Conservation (phyloP, 805 yeast genomes). For the Yarrowia alimentaria region DNA sequence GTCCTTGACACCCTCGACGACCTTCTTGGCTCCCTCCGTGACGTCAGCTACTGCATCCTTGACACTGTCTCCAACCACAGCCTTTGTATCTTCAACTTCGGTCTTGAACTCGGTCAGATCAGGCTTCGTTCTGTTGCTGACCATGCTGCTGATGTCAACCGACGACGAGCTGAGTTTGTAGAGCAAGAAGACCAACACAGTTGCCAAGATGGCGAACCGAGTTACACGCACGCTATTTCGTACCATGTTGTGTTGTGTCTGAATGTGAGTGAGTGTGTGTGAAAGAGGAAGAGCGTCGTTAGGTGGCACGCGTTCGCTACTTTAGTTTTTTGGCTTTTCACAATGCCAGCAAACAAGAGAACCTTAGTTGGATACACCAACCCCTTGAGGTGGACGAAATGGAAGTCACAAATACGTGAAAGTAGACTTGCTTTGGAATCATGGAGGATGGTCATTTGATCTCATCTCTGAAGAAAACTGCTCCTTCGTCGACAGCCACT, state of each 20-base stretch:
- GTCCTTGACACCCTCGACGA: too few species aligned
- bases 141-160: conserved; percentile 11
- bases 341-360: conserved; percentile 24
- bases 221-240: conserved; percentile 40
- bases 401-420: too few species aligned
- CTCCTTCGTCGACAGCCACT: too few species aligned
- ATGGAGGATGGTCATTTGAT: too few species aligned
- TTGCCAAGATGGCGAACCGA: conserved; percentile 40
- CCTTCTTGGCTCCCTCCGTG: conserved; percentile 21
- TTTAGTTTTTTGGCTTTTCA: conserved; percentile 18
- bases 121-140: conserved; percentile 16
- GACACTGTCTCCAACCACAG: conserved; percentile 6
- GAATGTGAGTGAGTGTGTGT: not conserved
- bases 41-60: conserved; percentile 28
- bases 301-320: conserved; percentile 18
- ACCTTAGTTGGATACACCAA: conserved; percentile 1
- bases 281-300: conserved; percentile 6
- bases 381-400: too few species aligned
- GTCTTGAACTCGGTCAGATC: conserved; percentile 1
- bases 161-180: conserved; percentile 35
- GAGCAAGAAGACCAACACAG: conserved; percentile 38
- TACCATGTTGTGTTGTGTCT: conserved; percentile 35
- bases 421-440: too few species aligned
- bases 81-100: conserved; percentile 9
- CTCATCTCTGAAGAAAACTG: too few species aligned